Conservation (phyloP, 805 yeast genomes). For the Schwanniomyces sp. region DNA sequence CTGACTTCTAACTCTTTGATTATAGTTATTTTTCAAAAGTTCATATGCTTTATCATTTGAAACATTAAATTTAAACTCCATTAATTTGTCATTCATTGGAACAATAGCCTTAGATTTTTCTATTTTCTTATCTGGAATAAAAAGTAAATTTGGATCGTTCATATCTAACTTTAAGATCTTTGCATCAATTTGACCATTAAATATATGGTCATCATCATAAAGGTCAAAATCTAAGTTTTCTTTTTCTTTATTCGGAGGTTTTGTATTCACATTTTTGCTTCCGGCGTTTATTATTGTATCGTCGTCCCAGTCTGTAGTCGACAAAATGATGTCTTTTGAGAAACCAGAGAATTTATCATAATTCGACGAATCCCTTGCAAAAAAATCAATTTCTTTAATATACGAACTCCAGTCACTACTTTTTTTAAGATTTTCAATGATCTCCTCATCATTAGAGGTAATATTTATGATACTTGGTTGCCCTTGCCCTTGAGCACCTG, state of each 20-base stretch:
- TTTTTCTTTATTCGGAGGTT: constrained; percentile 15
- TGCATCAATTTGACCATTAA: constrained; percentile 59
- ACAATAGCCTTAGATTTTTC: constrained; percentile 32
- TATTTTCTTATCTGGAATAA: constrained; percentile 46
- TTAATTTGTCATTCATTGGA: constrained; percentile 54
- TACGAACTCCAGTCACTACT: constrained; percentile 15
- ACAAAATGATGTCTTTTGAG: constrained; percentile 58
- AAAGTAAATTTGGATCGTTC: constrained; percentile 82
- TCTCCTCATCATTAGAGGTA: constrained; percentile 29
- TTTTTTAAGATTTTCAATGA: constrained; percentile 25
- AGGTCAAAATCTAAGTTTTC: constrained; percentile 18
- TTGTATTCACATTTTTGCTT: constrained; percentile 15
- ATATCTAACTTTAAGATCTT: constrained; percentile 62
- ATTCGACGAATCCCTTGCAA: constrained; percentile 31
- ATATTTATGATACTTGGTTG: constrained; percentile 14
- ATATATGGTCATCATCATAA: constrained; percentile 68
- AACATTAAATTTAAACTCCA: constrained; percentile 68
- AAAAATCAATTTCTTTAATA: constrained; percentile 28
- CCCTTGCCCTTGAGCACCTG: constrained; percentile 3
- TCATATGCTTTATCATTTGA: constrained; percentile 91
- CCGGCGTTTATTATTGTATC: constrained; percentile 57
- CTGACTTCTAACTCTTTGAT: constrained; percentile 88
- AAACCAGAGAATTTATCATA: constrained; percentile 41
- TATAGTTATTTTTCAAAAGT: constrained; percentile 77
- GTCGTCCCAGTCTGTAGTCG: constrained; percentile 80